Evolutionary conservation across 345 rosid genomes (phyloP).

Genomic region (Arabis alpina): DNA sequence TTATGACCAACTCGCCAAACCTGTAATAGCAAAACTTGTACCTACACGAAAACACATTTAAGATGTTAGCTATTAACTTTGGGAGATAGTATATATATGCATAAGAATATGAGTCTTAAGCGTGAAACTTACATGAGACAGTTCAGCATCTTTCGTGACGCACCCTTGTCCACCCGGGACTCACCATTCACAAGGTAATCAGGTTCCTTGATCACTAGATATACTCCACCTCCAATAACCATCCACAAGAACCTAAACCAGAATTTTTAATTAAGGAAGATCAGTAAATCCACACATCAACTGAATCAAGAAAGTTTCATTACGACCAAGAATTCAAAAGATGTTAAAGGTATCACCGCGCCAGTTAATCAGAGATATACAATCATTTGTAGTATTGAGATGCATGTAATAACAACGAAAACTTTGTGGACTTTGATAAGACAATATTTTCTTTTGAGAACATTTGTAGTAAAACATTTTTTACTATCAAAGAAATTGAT

Average conservation of each 20-base stretch:
- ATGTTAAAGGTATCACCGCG: no score
- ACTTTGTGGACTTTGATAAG: not conserved
- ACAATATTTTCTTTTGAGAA: no score
- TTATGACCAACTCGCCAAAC: constrained; percentile 92
- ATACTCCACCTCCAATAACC: constrained; percentile 99
- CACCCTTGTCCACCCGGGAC: constrained; percentile 97
- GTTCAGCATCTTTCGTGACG: constrained; percentile 97
- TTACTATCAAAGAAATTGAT: no score
- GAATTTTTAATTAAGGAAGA: not conserved
- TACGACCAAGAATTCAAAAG: no score
- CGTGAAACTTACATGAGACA: constrained; percentile 89
- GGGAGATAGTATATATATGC: not conserved
- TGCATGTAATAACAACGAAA: not conserved
- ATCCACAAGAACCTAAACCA: constrained; percentile 91
- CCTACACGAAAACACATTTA: constrained; percentile 50
- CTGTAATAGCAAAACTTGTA: constrained; percentile 95
- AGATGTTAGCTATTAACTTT: constrained; percentile 4
- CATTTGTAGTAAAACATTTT: no score
- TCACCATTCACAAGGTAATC: constrained; percentile 98
- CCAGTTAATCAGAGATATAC: not conserved
- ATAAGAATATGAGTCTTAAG: not conserved
- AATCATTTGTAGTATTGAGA: not conserved
- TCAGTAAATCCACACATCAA: constrained; percentile 27
- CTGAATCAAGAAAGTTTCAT: not conserved
- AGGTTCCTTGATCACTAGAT: constrained; percentile 95